phyloP scores from a whole-genome alignment of 2,329 filamentous ascomycete genomes.

The Cephalotrichum gorgonifer region DNA sequence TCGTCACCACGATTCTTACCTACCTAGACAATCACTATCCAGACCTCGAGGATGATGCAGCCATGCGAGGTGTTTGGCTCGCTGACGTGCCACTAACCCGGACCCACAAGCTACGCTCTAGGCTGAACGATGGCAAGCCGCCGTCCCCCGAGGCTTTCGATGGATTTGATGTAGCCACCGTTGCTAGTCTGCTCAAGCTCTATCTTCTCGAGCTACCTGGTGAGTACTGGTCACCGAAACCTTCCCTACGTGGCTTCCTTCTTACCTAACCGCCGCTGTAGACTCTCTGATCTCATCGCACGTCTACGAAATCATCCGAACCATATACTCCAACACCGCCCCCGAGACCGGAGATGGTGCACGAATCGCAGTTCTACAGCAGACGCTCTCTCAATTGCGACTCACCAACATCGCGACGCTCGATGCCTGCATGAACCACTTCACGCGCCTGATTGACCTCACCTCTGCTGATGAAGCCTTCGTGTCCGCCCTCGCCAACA shows the following conservation, averaged over 20 bases:
- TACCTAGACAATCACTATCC: constrained; percentile 96
- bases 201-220: constrained; percentile 92
- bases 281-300: constrained; percentile 98
- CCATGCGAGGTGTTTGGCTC: constrained; percentile 85
- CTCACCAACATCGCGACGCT: constrained; percentile 98
- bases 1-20: constrained; percentile 86
- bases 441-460: constrained; percentile 89
- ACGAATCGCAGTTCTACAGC: constrained; percentile 84
- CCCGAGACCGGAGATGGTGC: constrained; percentile 67
- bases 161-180: constrained; percentile 86
- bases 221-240: constrained; percentile 32
- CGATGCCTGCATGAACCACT: constrained; percentile 96
- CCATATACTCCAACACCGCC: constrained; percentile 78
- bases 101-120: constrained; percentile 72
- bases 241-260: not conserved
- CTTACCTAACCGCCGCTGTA: constrained; percentile 21
- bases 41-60: constrained; percentile 92
- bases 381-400: constrained; percentile 86
- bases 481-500: constrained; percentile 60
- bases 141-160: constrained; percentile 67
- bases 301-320: constrained; percentile 97
- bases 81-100: constrained; percentile 79
- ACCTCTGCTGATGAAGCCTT: constrained; percentile 92
- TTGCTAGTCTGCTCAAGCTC: constrained; percentile 85
- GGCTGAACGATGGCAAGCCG: constrained; percentile 78